phyloP scores from a whole-genome alignment of 345 rosid species.

The Eucalyptus pauciflora region DNA sequence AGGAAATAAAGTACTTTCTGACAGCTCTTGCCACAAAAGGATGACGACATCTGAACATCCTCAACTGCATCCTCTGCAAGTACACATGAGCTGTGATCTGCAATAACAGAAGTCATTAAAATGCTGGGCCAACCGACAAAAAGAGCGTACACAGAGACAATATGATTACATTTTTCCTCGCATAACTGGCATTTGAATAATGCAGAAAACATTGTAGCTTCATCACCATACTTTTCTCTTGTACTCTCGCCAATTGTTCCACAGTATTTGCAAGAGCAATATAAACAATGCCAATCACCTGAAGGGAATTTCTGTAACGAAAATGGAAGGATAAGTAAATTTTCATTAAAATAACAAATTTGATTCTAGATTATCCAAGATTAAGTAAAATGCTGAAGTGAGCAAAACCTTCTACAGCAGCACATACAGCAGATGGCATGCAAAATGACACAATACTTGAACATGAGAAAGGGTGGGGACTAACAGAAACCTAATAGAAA shows the following conservation, averaged over 20 bases:
- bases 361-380: background rate
- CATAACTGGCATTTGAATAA: constrained; percentile 48
- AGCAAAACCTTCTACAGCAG: background rate
- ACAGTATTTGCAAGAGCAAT: constrained; percentile 88
- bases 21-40: constrained; percentile 78
- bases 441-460: background rate
- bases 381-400: background rate
- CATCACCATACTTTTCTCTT: constrained; percentile 7
- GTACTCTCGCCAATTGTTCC: constrained; percentile 27
- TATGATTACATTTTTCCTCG: constrained; percentile 68
- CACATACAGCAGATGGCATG: background rate
- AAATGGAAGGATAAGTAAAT: background rate
- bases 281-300: constrained; percentile 81
- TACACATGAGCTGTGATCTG: constrained; percentile 71
- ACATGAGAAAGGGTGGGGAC: background rate
- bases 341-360: background rate
- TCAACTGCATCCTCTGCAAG: constrained; percentile 12
- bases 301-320: constrained; percentile 65
- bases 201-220: constrained; percentile 2
- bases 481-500: background rate
- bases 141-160: background rate
- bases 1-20: constrained; percentile 48
- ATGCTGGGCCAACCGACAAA: background rate
- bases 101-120: constrained; percentile 9
- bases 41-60: constrained; percentile 8